These are phyloP conservation scores for Fusarium denticulatum DNA, from an alignment of 2,329 filamentous ascomycete genomes.

Conservation along the genomic window DNA sequence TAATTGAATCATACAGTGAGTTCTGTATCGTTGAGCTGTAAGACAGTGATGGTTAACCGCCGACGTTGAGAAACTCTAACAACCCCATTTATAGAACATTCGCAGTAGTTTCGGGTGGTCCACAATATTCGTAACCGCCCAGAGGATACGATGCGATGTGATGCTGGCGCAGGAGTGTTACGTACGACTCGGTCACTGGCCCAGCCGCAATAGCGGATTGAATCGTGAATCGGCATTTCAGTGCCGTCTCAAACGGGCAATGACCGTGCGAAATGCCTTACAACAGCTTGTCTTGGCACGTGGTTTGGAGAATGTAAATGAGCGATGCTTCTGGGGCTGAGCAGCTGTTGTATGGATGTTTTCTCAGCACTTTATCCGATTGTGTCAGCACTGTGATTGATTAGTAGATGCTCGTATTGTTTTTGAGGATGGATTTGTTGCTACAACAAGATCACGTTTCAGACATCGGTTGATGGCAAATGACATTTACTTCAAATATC, in stretches of 20 bases:
- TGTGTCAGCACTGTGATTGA: not conserved
- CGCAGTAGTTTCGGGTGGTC: not conserved
- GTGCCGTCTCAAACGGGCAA: not conserved
- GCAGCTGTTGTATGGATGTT: not conserved
- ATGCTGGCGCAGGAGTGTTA: constrained; percentile 5
- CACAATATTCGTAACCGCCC: constrained; percentile 8
- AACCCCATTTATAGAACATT: not conserved
- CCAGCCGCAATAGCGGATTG: constrained; percentile 1
- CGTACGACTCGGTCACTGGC: not conserved
- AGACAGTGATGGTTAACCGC: not conserved
- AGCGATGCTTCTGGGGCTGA: not conserved
- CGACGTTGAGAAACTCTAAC: not conserved
- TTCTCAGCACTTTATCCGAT: not conserved
- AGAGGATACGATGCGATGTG: not conserved
- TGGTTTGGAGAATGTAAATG: not conserved
- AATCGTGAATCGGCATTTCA: not conserved
- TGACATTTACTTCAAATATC: not conserved
- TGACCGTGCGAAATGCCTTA: not conserved
- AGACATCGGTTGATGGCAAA: not conserved
- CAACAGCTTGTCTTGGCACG: not conserved
- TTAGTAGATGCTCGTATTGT: not conserved
- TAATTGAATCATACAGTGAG: not conserved
- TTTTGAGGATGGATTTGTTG: not conserved
- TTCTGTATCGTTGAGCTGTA: not conserved
- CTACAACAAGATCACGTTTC: not conserved